Percentiles rank a stretch among this genome's conserved stretches.
These are phyloP conservation scores for Penicillium simplicissimum DNA, from an alignment of 495 filamentous ascomycete species.

Conservation along the genomic window DNA sequence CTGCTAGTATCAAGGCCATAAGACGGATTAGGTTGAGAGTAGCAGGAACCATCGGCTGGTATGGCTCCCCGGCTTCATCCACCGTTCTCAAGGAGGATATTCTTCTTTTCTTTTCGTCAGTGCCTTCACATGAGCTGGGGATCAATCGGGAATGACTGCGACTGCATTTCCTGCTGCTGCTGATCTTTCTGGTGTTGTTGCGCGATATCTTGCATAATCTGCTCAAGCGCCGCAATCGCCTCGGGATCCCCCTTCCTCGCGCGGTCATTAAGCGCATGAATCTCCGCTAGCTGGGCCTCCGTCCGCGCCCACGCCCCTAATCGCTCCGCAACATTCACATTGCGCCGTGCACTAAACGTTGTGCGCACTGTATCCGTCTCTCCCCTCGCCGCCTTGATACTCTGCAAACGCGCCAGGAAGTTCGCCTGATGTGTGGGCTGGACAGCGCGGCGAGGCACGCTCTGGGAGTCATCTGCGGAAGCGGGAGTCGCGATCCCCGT, in stretches of 20 bases:
- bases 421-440: constrained; percentile 39
- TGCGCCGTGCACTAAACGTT: constrained; percentile 30
- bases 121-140: not conserved
- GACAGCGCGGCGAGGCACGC: constrained; percentile 19
- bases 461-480: not conserved
- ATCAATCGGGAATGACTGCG: not conserved
- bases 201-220: constrained; percentile 17
- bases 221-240: constrained; percentile 36
- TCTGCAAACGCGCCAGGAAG: constrained; percentile 47
- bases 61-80: not conserved
- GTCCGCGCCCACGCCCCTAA: constrained; percentile 43
- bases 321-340: constrained; percentile 34
- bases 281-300: constrained; percentile 40
- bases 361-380: constrained; percentile 49
- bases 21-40: too few species aligned
- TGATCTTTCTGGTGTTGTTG: constrained; percentile 1
- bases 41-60: not conserved
- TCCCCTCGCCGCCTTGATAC: constrained; percentile 43
- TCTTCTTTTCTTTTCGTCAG: not conserved
- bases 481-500: not conserved
- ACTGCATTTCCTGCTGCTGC: not conserved
- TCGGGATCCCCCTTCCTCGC: constrained; percentile 37
- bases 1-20: too few species aligned
- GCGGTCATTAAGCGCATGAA: constrained; percentile 36
- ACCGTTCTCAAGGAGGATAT: not conserved